Evolutionary conservation across 1,284 basidiomycete species (phyloP).

Genomic region (Melanopsichium pennsylvanicum): DNA sequence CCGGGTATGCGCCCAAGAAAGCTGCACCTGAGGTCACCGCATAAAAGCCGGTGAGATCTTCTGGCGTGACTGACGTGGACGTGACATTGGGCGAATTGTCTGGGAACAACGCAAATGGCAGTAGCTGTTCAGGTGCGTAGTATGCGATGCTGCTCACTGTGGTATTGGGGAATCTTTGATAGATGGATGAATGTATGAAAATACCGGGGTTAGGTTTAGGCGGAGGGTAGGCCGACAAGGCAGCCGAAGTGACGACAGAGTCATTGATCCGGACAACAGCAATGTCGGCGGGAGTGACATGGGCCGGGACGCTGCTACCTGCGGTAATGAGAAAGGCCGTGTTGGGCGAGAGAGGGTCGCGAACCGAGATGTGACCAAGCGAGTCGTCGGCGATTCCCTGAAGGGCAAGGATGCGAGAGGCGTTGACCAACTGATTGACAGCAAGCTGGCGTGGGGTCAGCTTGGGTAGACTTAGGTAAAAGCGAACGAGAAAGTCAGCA

Average conservation of each 20-base stretch:
- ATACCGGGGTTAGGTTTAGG: slow-evolving; percentile 26
- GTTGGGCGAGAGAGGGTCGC: slow-evolving; percentile 31
- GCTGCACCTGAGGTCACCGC: slow-evolving; percentile 16
- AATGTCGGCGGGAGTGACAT: slow-evolving; percentile 39
- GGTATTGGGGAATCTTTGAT: slow-evolving; percentile 33
- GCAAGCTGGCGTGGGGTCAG: slow-evolving; percentile 42
- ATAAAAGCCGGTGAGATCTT: slow-evolving; percentile 20
- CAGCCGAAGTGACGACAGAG: slow-evolving; percentile 28
- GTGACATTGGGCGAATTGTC: slow-evolving; percentile 1
- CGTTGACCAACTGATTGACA: slow-evolving; percentile 43
- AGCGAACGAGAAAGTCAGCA: neutral
- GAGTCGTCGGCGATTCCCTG: slow-evolving; percentile 37
- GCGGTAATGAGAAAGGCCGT: slow-evolving; percentile 32
- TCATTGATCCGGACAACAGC: slow-evolving; percentile 41
- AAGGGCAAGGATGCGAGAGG: slow-evolving; percentile 38
- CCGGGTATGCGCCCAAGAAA: slow-evolving; percentile 29
- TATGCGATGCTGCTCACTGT: slow-evolving; percentile 40
- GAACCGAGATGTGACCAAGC: slow-evolving; percentile 35
- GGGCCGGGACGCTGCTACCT: slow-evolving; percentile 11
- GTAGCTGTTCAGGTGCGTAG: slow-evolving; percentile 32
- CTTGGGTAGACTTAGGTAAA: slow-evolving; percentile 9
- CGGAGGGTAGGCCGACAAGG: slow-evolving; percentile 21
- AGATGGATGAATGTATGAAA: slow-evolving; percentile 43
- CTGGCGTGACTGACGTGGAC: slow-evolving; percentile 1
- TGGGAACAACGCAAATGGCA: slow-evolving; percentile 29